Evolutionary conservation across 23 red algal species (phyloP), one percentile per base, ranked within the genome.

Genomic region (Gracilariopsis chorda): DNA sequence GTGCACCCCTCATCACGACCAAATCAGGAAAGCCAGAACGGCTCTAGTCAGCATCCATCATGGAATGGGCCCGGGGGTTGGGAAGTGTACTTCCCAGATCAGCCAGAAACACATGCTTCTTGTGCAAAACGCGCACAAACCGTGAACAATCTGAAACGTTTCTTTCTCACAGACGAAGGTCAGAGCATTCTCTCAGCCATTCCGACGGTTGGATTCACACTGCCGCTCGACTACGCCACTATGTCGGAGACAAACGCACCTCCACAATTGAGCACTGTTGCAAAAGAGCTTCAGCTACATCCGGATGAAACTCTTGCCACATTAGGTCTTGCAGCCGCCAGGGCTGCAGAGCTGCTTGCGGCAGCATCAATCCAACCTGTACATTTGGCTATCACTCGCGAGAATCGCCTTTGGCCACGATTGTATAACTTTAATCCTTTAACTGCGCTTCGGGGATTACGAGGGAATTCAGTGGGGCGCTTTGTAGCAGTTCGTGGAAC

Each of bases 401-500:
- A 76, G 13, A 44, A 40, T 61, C 81, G 91, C 24, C 87, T 92
- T 44, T 78, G 76, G 58, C 86, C 91, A 34, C 88, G 97, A 42
- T 61, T 99, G 34, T 74, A 61, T 16, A 86, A 95, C 57, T 87
- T 96, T 63, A 36, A 44, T 14, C 87, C 83, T 4, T 23, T 84
- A 33, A 92, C 97, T 35, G 46, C 88, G n/a, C 25, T 99, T 7
- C 69, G 85, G 7, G 45, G 63, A 20, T 87, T 99, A 14, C 73
- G 80, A 9, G 78, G 92, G 8, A 82, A 81, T 61, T 81, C 85
- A 2, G 86, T 95, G 33, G 96, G 92, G 23, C 85, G 68, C 37
- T 90, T 98, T 61, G 87, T 98, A 13, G 77, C 81, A 8, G 53
- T 94, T 16, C 60, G 72, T 37, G 96, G 96, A 37, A 98, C 96